These are phyloP conservation scores for Blastobotrys mokoenaii DNA, from an alignment of 805 yeast species.

Conservation along the genomic window DNA sequence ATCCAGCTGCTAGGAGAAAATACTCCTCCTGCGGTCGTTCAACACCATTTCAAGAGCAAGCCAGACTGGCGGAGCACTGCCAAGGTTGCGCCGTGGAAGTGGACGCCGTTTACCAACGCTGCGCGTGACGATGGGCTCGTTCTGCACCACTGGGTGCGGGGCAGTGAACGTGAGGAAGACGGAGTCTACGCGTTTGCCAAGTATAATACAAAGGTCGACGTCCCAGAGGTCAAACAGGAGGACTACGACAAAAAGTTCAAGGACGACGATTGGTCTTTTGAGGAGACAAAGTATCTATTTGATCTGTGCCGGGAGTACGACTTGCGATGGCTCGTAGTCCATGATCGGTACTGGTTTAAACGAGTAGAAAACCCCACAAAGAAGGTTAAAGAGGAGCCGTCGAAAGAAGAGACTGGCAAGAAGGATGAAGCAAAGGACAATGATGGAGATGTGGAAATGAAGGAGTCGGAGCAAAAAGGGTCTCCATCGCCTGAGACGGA, in stretches of 20 bases:
- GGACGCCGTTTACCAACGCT: conserved; percentile 49
- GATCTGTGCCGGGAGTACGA: conserved; percentile 47
- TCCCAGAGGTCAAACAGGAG: conserved; percentile 60
- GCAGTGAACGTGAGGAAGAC: conserved; percentile 35
- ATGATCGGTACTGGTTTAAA: conserved; percentile 46
- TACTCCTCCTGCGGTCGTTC: conserved; percentile 72
- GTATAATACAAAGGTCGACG: conserved; percentile 56
- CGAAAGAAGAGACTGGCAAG: not conserved
- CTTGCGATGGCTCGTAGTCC: conserved; percentile 61
- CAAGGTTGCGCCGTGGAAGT: conserved; percentile 78
- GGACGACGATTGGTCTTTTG: conserved; percentile 56
- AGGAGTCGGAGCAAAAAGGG: not conserved
- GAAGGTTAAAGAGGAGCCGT: conserved; percentile 1
- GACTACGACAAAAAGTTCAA: conserved; percentile 40
- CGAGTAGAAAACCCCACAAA: not conserved
- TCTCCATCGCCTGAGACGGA: too few relatives aligned
- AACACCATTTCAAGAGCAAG: conserved; percentile 52
- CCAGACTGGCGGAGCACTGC: conserved; percentile 40
- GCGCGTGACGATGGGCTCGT: conserved; percentile 43
- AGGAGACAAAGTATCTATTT: conserved; percentile 75
- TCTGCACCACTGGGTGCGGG: conserved; percentile 83
- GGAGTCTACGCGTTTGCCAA: conserved; percentile 58
- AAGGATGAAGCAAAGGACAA: conserved; percentile 2
- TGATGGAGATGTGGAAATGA: not conserved
- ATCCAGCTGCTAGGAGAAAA: conserved; percentile 85